Evolutionary conservation across 768 basidiomycete genomes (phyloP).

Genomic region (Suillus subluteus): DNA sequence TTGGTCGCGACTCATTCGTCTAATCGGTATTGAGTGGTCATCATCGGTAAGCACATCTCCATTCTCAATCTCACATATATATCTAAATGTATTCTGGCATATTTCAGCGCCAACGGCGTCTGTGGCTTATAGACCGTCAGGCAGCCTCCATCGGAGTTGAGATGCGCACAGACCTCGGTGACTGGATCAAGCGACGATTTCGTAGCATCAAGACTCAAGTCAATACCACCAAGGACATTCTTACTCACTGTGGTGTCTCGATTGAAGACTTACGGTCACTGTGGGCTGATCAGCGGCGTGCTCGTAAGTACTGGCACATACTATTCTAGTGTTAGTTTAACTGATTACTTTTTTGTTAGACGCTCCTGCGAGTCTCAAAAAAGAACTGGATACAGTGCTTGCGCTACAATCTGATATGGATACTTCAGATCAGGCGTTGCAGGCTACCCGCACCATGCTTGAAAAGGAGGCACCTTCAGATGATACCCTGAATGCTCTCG

Average conservation of each 20-base stretch:
- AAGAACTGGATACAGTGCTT: conserved; percentile 37
- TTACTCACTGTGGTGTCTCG: background rate
- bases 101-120: conserved; percentile 25
- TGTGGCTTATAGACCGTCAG: conserved; percentile 42
- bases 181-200: conserved; percentile 34
- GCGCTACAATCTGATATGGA: conserved; percentile 34
- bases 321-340: too few relatives aligned
- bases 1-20: conserved; percentile 37
- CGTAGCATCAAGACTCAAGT: conserved; percentile 19
- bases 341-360: background rate
- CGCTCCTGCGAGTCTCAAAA: conserved; percentile 33
- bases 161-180: conserved; percentile 33
- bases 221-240: background rate
- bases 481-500: conserved; percentile 19
- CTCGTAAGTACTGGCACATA: background rate
- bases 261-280: background rate
- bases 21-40: conserved; percentile 37
- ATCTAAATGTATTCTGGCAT: background rate
- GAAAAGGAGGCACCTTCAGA: conserved; percentile 7
- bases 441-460: conserved; percentile 16
- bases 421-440: conserved; percentile 28
- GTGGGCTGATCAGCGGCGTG: conserved; percentile 8
- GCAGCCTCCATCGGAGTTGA: conserved; percentile 29
- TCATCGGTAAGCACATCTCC: conserved; percentile 34
- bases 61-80: background rate